Percentiles rank a stretch among this genome's conserved stretches.
phyloP scores from a whole-genome alignment of 2,329 filamentous ascomycete genomes.

The Rhinocladiella mackenziei region DNA sequence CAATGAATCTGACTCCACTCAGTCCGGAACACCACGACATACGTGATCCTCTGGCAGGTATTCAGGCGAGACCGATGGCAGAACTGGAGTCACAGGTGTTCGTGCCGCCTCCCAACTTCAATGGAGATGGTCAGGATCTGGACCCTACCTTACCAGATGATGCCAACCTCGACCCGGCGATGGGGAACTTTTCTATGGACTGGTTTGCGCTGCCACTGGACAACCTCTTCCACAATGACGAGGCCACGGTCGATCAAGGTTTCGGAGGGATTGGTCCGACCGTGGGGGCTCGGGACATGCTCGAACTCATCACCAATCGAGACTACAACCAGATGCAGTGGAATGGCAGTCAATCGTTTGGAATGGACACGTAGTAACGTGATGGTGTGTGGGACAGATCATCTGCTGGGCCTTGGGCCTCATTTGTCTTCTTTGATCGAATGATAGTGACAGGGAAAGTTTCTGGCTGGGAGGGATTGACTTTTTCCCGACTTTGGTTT shows the following conservation, averaged over 20 bases:
- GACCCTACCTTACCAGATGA: slow-evolving; percentile 18
- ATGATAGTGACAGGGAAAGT: too few relatives aligned
- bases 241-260: slow-evolving; percentile 47
- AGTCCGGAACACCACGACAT: slow-evolving; percentile 13
- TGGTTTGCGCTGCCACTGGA: slow-evolving; percentile 62
- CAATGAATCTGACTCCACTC: slow-evolving; percentile 7
- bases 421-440: too few relatives aligned
- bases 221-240: slow-evolving; percentile 52
- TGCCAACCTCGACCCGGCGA: slow-evolving; percentile 18
- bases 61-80: slow-evolving; percentile 28
- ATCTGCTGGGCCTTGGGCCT: too few relatives aligned
- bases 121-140: slow-evolving; percentile 29
- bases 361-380: slow-evolving; percentile 2
- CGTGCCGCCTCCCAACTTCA: slow-evolving; percentile 28
- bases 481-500: too few relatives aligned
- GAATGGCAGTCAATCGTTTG: slow-evolving; percentile 17
- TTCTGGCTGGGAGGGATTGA: too few relatives aligned
- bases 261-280: slow-evolving; percentile 60
- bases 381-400: too few relatives aligned
- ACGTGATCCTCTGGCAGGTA: slow-evolving; percentile 27
- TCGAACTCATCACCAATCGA: slow-evolving; percentile 39
- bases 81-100: slow-evolving; percentile 28
- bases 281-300: slow-evolving; percentile 52
- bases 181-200: slow-evolving; percentile 36
- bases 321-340: slow-evolving; percentile 25